These are phyloP conservation scores for Mrakia blollopis DNA, from an alignment of 768 basidiomycete genomes.

Conservation along the genomic window DNA sequence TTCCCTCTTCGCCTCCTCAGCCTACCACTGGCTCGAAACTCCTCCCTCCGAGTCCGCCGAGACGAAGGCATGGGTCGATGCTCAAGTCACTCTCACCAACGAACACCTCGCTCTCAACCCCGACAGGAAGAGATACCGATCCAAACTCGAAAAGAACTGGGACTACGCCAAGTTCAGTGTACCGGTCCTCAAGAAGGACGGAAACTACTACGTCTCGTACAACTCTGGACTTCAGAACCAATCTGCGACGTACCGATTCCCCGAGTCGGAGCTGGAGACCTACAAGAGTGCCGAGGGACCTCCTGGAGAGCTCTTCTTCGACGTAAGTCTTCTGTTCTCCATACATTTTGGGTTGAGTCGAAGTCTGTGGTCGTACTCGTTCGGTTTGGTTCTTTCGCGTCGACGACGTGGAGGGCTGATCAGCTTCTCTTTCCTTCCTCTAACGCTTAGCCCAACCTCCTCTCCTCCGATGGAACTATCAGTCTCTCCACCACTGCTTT, in stretches of 20 bases:
- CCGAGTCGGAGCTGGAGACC: background rate
- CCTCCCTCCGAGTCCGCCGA: conserved; percentile 51
- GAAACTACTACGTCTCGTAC: conserved; percentile 57
- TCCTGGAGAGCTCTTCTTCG: conserved; percentile 68
- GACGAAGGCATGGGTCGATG: conserved; percentile 50
- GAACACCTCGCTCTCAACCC: conserved; percentile 59
- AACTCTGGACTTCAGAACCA: conserved; percentile 21
- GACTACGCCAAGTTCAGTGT: conserved; percentile 56
- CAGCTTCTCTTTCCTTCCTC: background rate
- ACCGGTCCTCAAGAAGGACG: conserved; percentile 60
- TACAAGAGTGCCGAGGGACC: conserved; percentile 17
- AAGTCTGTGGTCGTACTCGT: no score
- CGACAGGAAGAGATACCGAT: conserved; percentile 57
- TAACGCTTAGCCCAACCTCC: conserved; percentile 57
- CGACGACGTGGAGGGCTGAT: background rate
- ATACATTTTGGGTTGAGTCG: no score
- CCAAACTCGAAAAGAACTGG: conserved; percentile 55
- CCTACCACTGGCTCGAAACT: conserved; percentile 60
- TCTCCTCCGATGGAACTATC: conserved; percentile 68
- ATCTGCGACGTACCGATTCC: conserved; percentile 16
- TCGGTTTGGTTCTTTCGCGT: background rate
- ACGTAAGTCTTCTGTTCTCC: conserved; percentile 51
- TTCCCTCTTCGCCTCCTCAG: conserved; percentile 38
- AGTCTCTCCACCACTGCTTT: conserved; percentile 59
- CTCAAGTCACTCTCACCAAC: conserved; percentile 47